A percentile compares a stretch with the other conserved stretches of the same genome.
Evolutionary conservation across 2,329 filamentous ascomycete genomes (phyloP).

Genomic region (Shiraia sp.): DNA sequence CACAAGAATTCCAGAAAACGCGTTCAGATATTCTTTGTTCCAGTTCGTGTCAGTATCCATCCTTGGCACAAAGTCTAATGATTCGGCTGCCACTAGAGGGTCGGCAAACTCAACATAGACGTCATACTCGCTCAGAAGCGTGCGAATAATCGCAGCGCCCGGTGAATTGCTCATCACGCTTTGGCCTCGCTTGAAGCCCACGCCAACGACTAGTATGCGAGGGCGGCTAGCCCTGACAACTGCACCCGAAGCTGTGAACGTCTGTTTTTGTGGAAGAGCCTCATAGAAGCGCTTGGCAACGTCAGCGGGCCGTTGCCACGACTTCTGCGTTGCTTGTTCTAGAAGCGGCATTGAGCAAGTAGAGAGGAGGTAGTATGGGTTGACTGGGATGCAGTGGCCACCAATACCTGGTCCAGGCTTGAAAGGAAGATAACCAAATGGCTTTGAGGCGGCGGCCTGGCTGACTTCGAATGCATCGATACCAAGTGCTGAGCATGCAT

Average conservation of each 20-base stretch:
- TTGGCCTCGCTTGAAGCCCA: slow-evolving; percentile 57
- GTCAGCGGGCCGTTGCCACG: slow-evolving; percentile 48
- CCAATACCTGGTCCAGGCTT: slow-evolving; percentile 56
- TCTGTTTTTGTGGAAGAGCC: slow-evolving; percentile 3
- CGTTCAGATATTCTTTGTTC: slow-evolving; percentile 45
- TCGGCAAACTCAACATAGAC: slow-evolving; percentile 52
- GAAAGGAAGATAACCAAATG: slow-evolving; percentile 57
- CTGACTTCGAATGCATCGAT: slow-evolving; percentile 58
- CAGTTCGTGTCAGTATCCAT: slow-evolving; percentile 44
- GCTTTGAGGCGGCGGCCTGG: slow-evolving; percentile 52
- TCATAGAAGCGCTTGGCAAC: slow-evolving; percentile 25
- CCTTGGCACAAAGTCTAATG: slow-evolving; percentile 47
- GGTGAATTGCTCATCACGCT: slow-evolving; percentile 55
- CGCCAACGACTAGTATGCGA: slow-evolving; percentile 58
- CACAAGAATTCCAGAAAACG: slow-evolving; percentile 52
- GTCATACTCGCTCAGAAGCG: slow-evolving; percentile 37
- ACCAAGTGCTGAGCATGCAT: slow-evolving; percentile 51
- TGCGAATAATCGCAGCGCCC: slow-evolving; percentile 49
- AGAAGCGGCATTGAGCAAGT: slow-evolving; percentile 55
- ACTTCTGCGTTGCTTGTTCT: slow-evolving; percentile 49
- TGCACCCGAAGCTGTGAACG: not conserved
- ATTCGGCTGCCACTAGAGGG: slow-evolving; percentile 48
- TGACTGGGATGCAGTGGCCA: slow-evolving; percentile 61
- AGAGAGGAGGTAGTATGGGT: slow-evolving; percentile 55
- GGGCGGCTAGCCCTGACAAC: slow-evolving; percentile 6